phyloP scores from a whole-genome alignment of 148 eudicot genomes.

The Suaeda aralocaspica region DNA sequence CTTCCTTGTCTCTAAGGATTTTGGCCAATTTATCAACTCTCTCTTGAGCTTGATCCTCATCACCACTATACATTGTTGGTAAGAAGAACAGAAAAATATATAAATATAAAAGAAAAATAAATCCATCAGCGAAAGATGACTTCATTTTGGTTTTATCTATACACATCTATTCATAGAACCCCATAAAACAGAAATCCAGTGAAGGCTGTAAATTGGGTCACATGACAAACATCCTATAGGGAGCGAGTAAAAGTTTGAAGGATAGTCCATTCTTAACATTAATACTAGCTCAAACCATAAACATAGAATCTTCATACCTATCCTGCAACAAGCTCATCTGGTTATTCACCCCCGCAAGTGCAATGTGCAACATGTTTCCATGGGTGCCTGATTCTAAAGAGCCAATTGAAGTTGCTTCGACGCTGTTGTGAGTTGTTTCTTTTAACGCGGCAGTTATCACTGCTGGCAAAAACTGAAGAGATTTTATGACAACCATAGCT shows the following conservation, averaged over 20 bases:
- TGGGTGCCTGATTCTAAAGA: conserved; percentile 37
- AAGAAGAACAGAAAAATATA: not conserved
- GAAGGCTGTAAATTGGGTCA: too few species aligned
- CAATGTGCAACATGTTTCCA: conserved; percentile 91
- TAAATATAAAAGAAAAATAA: too few species aligned
- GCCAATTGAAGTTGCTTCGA: conserved; percentile 32
- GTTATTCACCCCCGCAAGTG: conserved; percentile 83
- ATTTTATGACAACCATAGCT: conserved; percentile 90
- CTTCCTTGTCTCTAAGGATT: conserved; percentile 78
- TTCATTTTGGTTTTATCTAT: too few species aligned
- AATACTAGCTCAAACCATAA: not conserved
- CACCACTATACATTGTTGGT: conserved; percentile 62
- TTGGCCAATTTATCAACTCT: conserved; percentile 87
- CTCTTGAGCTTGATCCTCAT: conserved; percentile 99
- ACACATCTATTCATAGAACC: too few species aligned
- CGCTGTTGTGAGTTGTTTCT: conserved; percentile 55
- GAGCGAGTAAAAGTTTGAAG: not conserved
- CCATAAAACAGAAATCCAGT: too few species aligned
- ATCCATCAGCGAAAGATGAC: not conserved
- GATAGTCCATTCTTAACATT: not conserved
- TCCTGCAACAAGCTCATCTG: conserved; percentile 98
- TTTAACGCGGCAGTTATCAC: conserved; percentile 72
- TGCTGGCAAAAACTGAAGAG: conserved; percentile 70
- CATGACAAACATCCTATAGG: not conserved
- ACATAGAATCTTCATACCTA: conserved; percentile 46